phyloP scores from a whole-genome alignment of 2,329 filamentous ascomycete species.

The Ascochyta clinopodiicola region DNA sequence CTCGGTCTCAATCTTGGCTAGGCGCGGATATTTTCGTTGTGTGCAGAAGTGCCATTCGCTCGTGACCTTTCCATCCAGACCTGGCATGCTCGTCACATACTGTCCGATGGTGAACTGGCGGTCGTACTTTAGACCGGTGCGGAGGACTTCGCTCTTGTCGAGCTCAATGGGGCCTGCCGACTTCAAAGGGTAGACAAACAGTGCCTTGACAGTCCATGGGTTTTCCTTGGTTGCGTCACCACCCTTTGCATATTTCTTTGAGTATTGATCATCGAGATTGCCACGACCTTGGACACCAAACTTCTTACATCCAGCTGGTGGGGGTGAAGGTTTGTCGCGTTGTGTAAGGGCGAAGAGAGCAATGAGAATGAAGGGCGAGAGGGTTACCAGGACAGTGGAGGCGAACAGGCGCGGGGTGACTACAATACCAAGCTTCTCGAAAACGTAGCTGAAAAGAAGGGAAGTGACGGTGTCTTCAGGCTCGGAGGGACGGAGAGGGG shows the following conservation, averaged over 20 bases:
- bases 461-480: not conserved
- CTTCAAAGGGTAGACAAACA: slow-evolving; percentile 84
- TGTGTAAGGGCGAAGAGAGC: slow-evolving; percentile 36
- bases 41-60: slow-evolving; percentile 74
- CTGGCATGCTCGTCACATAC: slow-evolving; percentile 52
- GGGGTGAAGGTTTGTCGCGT: slow-evolving; percentile 26
- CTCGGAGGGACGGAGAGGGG: not conserved
- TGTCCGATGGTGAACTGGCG: slow-evolving; percentile 84
- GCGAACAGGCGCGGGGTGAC: slow-evolving; percentile 25
- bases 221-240: slow-evolving; percentile 33
- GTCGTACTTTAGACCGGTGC: slow-evolving; percentile 77
- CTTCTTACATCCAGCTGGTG: slow-evolving; percentile 58
- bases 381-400: slow-evolving; percentile 17
- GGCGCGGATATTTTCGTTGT: slow-evolving; percentile 69
- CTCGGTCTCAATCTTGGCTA: slow-evolving; percentile 72
- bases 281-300: slow-evolving; percentile 57
- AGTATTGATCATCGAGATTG: slow-evolving; percentile 64
- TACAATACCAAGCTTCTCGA: slow-evolving; percentile 13
- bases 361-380: slow-evolving; percentile 27
- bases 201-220: slow-evolving; percentile 64
- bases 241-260: slow-evolving; percentile 55
- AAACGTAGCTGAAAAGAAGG: not conserved
- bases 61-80: slow-evolving; percentile 50
- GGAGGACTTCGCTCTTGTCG: slow-evolving; percentile 66
- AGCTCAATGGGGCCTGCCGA: slow-evolving; percentile 81